Base-by-base conservation (phyloP, 441 rosid species). In the Viola pubescens region DNA sequence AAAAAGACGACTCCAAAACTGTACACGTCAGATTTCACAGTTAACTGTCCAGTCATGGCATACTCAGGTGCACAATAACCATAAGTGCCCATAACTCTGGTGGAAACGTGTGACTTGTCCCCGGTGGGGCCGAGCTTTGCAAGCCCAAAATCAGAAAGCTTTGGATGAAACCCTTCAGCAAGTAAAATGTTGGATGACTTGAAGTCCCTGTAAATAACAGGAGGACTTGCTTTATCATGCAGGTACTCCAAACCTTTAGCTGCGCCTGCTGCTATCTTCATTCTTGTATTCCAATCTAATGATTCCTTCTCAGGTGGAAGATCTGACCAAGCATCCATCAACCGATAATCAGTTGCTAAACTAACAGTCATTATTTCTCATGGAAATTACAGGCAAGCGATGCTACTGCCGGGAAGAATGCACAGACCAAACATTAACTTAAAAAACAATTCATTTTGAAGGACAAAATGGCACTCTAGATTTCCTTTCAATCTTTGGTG, bases 1-100 rank as follows among this genome's bases (percentile, higher is more conserved):
- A 92, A 73, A 64, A 94, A 82, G 34, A 89, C 97, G 5, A 92
- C 98, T 40, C 97, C 97, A 9, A 92, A 92, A 74, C 98, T 89
- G 62, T 89, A 92, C 6, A 89, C 97, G 46, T 92, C 98, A 53
- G 98, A 94, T 69, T 90, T 94, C 16, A 94, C 92, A 0, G 98
- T 94, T 62, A 94, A 70, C 54, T 94, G 98, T 55, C 98, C 98
- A 0, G 98, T 92, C 98, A 92, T 89, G 64, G 98, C 98, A 58
- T 92, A 92, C 69, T 92, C 98, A 0, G 98, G 98, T 68, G 97
- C 98, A 77, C 98, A 94, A 60, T 94, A 94, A 46, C 98, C 97
- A 54, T 91, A 91, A 40, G 98, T 91, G 47, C 98, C 98, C 98
- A 91, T 91, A 58, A 91, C 97, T 65, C 98, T 75, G 54, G 98